Base-by-base conservation (phyloP, 768 basidiomycete species). In the Auricularia sp. region DNA sequence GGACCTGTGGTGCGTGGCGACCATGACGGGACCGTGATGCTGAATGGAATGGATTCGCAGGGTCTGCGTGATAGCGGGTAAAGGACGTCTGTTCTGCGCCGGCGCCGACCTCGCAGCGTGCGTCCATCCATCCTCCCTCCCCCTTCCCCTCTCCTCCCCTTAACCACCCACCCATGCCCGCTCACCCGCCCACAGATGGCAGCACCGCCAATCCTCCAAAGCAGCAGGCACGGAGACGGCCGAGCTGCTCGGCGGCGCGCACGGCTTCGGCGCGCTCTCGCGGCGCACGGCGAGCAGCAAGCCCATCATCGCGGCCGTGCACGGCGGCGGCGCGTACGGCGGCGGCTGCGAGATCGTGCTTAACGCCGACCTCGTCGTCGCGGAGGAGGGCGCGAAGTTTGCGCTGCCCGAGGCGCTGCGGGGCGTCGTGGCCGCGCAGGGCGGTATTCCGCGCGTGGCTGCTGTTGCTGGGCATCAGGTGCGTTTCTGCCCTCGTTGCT, bases 221-320 rank as follows among this genome's bases (percentile, higher is more conserved):
- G 39, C 36, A 14, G 58, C 36, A 33, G 58, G 21, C 65, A 47
- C 39, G 7, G 29, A 59, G 18, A 53, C 18, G 18, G 51, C 42
- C 36, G 29, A 67, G 29, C 62, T 80, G 11, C 73, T 75, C 0
- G 65, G 72, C 1, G 77, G 80, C 33, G 64, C 76, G 0, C 74
- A 87, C 66, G 89, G 90, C 4, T 91, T 92, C 72, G 91, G 82
- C 1, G 83, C 87, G 42, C 75, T 93, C 44, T 91, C 90, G 1
- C 82, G 87, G 33, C 81, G 91, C 3, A 80, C 78, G 47, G 72
- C 72, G 42, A 83, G 83, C 0, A 77, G 73, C 66, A 92, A 92
- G 70, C 89, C 89, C 5, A 83, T 91, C 62, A 87, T 92, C 59
- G 91, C 90, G 12, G 90, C 91, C 3, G 90, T 91, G 1, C 83